Conservation (phyloP, 2,329 filamentous ascomycete species). For the Amauroascus niger region DNA sequence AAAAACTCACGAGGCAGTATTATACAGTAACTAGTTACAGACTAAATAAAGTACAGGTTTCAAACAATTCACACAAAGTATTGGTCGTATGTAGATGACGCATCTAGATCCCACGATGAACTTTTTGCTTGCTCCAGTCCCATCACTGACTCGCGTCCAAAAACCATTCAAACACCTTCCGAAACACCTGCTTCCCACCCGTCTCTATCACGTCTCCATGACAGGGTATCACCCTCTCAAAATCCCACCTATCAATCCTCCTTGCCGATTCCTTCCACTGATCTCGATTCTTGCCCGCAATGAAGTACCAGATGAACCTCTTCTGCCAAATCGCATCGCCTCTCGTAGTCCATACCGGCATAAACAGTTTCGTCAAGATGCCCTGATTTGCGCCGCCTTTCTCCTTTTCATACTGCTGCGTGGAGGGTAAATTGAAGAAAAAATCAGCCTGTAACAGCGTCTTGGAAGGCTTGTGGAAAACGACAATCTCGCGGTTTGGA, state of each 20-base stretch:
- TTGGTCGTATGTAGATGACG: background rate
- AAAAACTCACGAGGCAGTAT: too few relatives aligned
- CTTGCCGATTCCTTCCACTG: slow-evolving; percentile 61
- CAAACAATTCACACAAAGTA: too few relatives aligned
- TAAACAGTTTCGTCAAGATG: slow-evolving; percentile 50
- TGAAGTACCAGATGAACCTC: slow-evolving; percentile 70
- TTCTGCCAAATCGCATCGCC: slow-evolving; percentile 61
- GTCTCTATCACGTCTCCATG: slow-evolving; percentile 82
- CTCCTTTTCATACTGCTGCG: slow-evolving; percentile 66
- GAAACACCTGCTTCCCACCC: slow-evolving; percentile 63
- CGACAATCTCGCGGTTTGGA: slow-evolving; percentile 77
- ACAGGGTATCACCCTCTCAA: slow-evolving; percentile 76
- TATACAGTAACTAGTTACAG: too few relatives aligned
- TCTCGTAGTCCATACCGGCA: slow-evolving; percentile 48
- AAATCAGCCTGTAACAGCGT: slow-evolving; percentile 84
- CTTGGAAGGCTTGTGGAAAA: slow-evolving; percentile 67
- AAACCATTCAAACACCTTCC: slow-evolving; percentile 76
- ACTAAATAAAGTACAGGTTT: too few relatives aligned
- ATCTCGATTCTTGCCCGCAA: slow-evolving; percentile 51
- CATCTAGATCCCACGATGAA: background rate
- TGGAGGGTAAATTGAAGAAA: slow-evolving; percentile 80
- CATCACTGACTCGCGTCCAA: slow-evolving; percentile 30
- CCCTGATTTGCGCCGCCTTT: slow-evolving; percentile 48
- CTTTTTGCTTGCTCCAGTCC: background rate
- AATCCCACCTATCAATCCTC: slow-evolving; percentile 70